Evolutionary conservation across 1,284 basidiomycete species (phyloP).

Genomic region (Microbotryum violaceum): DNA sequence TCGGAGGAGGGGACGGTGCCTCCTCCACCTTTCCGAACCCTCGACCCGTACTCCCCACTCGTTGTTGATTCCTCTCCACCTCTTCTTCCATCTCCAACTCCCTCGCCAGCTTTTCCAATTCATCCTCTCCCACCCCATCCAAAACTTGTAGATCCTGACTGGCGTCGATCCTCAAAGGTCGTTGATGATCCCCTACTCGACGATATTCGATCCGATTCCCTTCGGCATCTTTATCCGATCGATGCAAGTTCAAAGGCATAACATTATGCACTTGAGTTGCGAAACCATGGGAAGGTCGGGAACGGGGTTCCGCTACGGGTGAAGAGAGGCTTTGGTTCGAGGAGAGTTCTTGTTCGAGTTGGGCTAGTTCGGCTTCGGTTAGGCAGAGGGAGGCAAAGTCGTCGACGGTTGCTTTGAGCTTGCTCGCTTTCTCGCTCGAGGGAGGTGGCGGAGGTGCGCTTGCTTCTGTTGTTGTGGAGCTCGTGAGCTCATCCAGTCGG

Average conservation of each 20-base stretch:
- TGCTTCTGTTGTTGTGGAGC: no score
- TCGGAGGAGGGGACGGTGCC: conserved; percentile 8
- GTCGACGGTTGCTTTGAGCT: conserved; percentile 9
- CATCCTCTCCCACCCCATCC: conserved; percentile 21
- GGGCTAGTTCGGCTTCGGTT: conserved; percentile 18
- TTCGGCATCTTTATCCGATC: no score
- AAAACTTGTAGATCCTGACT: background rate
- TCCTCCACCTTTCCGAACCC: background rate
- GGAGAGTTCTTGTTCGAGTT: conserved; percentile 17
- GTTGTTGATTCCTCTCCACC: conserved; percentile 2
- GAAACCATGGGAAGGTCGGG: no score
- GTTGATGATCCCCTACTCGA: background rate
- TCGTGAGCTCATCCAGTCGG: background rate
- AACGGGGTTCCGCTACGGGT: no score
- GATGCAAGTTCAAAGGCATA: no score
- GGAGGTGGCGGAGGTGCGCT: no score
- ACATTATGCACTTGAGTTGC: no score
- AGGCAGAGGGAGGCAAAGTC: conserved; percentile 26
- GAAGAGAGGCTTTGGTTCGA: conserved; percentile 10
- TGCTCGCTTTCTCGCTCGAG: no score
- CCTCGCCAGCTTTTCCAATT: conserved; percentile 17
- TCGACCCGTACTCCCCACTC: background rate
- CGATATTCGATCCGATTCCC: no score
- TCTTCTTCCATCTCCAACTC: conserved; percentile 23
- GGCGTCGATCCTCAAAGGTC: conserved; percentile 14